These are phyloP conservation scores for Lachnellula cervina DNA, from an alignment of 2,329 filamentous ascomycete genomes.

Conservation along the genomic window DNA sequence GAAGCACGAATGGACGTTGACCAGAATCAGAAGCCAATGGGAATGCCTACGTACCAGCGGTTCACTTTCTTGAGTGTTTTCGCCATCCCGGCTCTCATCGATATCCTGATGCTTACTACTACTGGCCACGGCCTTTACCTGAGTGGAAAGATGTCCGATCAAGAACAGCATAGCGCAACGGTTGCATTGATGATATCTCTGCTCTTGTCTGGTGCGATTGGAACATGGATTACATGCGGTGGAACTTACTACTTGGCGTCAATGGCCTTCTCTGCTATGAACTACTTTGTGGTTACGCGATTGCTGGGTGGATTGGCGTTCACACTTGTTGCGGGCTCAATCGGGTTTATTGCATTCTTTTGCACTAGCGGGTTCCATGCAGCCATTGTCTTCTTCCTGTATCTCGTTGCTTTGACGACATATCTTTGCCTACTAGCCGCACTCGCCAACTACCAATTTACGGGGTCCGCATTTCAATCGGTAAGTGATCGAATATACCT, in stretches of 20 bases:
- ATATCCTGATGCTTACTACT: conserved; percentile 54
- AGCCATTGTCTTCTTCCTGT: conserved; percentile 55
- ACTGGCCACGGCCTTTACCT: conserved; percentile 57
- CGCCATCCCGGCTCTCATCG: conserved; percentile 56
- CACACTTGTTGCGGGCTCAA: conserved; percentile 34
- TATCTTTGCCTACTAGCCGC: conserved; percentile 55
- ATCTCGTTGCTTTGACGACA: conserved; percentile 51
- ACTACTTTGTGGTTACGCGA: conserved; percentile 38
- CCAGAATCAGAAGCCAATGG: conserved; percentile 38
- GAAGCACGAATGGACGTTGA: conserved; percentile 48
- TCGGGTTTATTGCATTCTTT: conserved; percentile 47
- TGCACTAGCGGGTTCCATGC: conserved; percentile 39
- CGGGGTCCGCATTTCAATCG: conserved; percentile 22
- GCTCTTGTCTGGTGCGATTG: conserved; percentile 54
- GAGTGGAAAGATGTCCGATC: conserved; percentile 48
- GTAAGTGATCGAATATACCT: not conserved
- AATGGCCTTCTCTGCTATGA: conserved; percentile 46
- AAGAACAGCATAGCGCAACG: conserved; percentile 48
- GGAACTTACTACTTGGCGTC: conserved; percentile 58
- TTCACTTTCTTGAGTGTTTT: conserved; percentile 54
- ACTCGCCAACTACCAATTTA: conserved; percentile 31
- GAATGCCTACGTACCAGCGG: conserved; percentile 34
- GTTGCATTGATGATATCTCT: conserved; percentile 54
- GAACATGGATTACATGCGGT: conserved; percentile 58
- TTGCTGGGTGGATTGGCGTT: conserved; percentile 46